Evolutionary conservation across 345 rosid species (phyloP), one percentile per base, ranked within the genome.

Genomic region (Zanthoxylum bungeanum): DNA sequence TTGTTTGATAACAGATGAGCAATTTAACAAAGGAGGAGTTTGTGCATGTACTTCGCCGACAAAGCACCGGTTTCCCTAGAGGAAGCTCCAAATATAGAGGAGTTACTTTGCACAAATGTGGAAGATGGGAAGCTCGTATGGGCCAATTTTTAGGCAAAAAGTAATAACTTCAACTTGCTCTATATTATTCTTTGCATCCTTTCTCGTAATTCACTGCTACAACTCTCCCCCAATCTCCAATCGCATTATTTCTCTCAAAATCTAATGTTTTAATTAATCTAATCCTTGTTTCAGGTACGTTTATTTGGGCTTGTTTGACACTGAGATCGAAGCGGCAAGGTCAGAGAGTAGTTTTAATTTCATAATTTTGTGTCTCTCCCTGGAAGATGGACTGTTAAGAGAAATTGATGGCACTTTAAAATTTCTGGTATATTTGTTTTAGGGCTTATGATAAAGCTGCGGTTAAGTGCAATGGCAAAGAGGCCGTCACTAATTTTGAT

Each of bases 51-150:
- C 91, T 91, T 76, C 87, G 98, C 77, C 88, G 98, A 75, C 99
- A 95, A 84, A 92, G 96, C 88, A 89, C 96, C 11, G 99, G 98
- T 28, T 88, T 86, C 76, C 99, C 97, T 4, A 75, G 99, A 75
- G 99, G 99, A 52, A 95, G 97, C 79, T 95, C 98, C 39, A 95
- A 92, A 75, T 95, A 88, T 77, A 90, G 98, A 76, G 99, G 99
- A 5, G 99, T 95, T 16, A 95, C 97, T 63, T 87, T 95, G 85
- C 99, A 95, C 77, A 95, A 95, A 77, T 92, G 99, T 84, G 98
- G 98, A 5, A 79, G 99, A 81, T 95, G 99, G 99, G 99, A 95
- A 80, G 90, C 98, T 67, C 77, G 99, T 31, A 85, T 95, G 94
- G 99, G 98, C 56, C 99, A 95, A 82, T 88, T 95, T 69, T 75